phyloP scores from a whole-genome alignment of 2,329 filamentous ascomycete species.

The Pyrenophora seminiperda region DNA sequence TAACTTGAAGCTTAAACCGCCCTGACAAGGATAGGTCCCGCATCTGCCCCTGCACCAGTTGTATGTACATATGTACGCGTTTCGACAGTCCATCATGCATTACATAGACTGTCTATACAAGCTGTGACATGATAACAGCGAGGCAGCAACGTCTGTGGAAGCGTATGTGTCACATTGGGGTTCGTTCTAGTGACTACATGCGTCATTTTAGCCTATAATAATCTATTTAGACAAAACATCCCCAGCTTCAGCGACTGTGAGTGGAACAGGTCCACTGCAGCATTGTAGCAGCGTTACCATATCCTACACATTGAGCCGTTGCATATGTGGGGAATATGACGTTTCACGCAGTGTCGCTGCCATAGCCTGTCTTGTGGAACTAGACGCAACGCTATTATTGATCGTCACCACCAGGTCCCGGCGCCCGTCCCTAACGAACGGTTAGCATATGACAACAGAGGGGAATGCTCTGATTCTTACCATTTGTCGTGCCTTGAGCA shows the following conservation, averaged over 20 bases:
- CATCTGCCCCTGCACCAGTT: neutral
- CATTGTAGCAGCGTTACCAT: neutral
- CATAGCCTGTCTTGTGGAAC: neutral
- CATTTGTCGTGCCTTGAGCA: conserved; percentile 98
- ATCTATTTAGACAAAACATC: conserved; percentile 12
- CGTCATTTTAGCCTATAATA: neutral
- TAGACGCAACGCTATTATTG: conserved; percentile 11
- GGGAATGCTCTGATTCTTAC: conserved; percentile 39
- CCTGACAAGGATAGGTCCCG: conserved; percentile 8
- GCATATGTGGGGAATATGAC: neutral
- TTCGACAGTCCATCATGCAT: neutral
- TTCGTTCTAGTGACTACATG: too few relatives aligned
- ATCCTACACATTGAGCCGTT: neutral
- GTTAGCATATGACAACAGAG: conserved; percentile 6
- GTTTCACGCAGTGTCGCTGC: neutral
- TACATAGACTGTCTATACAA: neutral
- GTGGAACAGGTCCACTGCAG: neutral
- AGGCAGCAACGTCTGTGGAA: too few relatives aligned
- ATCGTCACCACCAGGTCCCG: conserved; percentile 31
- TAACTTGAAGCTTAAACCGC: conserved; percentile 27
- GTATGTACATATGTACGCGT: neutral
- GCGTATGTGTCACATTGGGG: too few relatives aligned
- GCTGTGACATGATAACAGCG: too few relatives aligned
- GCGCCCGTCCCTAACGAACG: conserved; percentile 34
- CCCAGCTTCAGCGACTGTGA: conserved; percentile 4